Percentiles rank a stretch among this genome's conserved stretches.
Conservation (phyloP, 176 grass and related monocot genomes). For the Olyra latifolia region DNA sequence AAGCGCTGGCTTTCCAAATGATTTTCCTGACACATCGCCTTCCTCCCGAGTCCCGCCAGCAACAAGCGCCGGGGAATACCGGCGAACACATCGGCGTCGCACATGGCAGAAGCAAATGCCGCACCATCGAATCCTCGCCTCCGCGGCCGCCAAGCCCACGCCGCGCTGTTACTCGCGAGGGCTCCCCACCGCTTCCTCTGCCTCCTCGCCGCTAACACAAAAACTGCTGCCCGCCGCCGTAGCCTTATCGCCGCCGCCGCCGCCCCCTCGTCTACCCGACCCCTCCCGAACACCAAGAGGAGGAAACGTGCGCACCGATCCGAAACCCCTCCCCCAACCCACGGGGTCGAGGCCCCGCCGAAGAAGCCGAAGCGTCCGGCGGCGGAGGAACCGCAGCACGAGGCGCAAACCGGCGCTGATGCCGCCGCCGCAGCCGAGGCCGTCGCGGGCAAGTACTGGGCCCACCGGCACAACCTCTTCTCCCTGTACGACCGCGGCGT, state of each 20-base stretch:
- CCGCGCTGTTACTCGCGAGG: neutral
- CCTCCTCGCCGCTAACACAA: neutral
- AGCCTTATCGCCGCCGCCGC: neutral
- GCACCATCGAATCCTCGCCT: neutral
- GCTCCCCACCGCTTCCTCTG: slow-evolving; percentile 13
- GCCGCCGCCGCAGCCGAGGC: neutral
- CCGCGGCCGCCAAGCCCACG: neutral
- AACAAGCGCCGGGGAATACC: too few species aligned
- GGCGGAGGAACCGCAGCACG: neutral
- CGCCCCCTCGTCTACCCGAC: neutral
- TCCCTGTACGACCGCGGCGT: slow-evolving; percentile 66
- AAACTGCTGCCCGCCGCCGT: neutral
- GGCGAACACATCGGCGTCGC: neutral
- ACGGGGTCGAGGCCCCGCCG: neutral
- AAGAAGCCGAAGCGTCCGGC: neutral
- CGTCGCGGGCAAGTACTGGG: slow-evolving; percentile 60
- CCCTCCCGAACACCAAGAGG: neutral
- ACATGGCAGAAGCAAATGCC: neutral
- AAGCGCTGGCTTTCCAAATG: too few species aligned
- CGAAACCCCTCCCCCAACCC: neutral
- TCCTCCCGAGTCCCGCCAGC: neutral
- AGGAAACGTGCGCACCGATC: neutral
- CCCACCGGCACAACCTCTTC: slow-evolving; percentile 57
- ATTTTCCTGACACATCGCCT: neutral
- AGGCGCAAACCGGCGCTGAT: neutral